Evolutionary conservation across 805 yeast species (phyloP).

Genomic region (Candida tammaniensis): DNA sequence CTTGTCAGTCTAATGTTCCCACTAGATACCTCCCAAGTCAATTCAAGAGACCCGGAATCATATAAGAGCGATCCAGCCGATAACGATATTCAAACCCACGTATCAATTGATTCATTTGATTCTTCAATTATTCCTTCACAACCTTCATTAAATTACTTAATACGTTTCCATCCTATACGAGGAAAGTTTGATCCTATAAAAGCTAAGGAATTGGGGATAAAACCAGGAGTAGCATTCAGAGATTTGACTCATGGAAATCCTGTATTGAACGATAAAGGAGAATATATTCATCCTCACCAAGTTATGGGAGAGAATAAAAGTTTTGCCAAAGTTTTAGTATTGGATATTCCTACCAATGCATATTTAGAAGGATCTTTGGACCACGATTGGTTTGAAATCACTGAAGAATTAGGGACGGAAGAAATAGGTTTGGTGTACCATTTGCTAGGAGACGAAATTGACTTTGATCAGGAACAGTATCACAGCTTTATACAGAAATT

Average conservation of each 20-base stretch:
- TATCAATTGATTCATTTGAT: slow-evolving; percentile 15
- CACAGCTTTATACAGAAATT: slow-evolving; percentile 51
- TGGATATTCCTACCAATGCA: slow-evolving; percentile 65
- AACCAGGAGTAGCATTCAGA: slow-evolving; percentile 59
- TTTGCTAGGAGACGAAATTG: slow-evolving; percentile 64
- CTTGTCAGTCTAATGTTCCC: slow-evolving; percentile 60
- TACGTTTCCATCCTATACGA: slow-evolving; percentile 62
- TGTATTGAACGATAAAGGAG: slow-evolving; percentile 60
- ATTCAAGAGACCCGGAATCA: slow-evolving; percentile 35
- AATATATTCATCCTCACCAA: slow-evolving; percentile 58
- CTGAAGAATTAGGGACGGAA: slow-evolving; percentile 24
- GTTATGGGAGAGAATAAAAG: slow-evolving; percentile 63
- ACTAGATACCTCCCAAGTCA: slow-evolving; percentile 38
- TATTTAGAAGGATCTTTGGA: slow-evolving; percentile 37
- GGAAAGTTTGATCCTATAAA: slow-evolving; percentile 71
- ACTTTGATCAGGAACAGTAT: slow-evolving; percentile 42
- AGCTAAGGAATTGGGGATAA: slow-evolving; percentile 70
- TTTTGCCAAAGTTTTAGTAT: slow-evolving; percentile 59
- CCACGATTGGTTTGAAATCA: slow-evolving; percentile 30
- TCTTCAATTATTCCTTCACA: too few relatives aligned
- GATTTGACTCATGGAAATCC: slow-evolving; percentile 57
- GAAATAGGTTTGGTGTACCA: slow-evolving; percentile 64
- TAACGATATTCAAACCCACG: slow-evolving; percentile 38
- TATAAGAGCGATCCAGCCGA: slow-evolving; percentile 37
- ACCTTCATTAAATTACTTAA: slow-evolving; percentile 62